These are phyloP conservation scores for Diaporthe longicolla DNA, from an alignment of 2,329 filamentous ascomycete species.

Conservation along the genomic window DNA sequence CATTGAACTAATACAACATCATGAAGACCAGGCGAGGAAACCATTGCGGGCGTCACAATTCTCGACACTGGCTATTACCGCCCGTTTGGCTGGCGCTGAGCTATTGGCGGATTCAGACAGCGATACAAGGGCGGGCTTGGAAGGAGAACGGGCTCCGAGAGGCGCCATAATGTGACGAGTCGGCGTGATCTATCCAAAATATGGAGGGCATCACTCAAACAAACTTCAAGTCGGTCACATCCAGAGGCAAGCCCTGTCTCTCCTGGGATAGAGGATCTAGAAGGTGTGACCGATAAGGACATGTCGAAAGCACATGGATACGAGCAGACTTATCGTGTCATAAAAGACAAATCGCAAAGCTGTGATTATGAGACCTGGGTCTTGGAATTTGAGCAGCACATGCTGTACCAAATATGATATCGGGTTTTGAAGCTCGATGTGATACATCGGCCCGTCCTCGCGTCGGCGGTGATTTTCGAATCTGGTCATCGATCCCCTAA, in stretches of 20 bases:
- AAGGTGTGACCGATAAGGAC: not conserved
- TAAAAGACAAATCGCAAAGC: not conserved
- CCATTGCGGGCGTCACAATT: not conserved
- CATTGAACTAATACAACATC: constrained; percentile 14
- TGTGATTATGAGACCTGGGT: not conserved
- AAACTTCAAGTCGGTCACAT: not conserved
- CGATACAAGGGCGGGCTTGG: not conserved
- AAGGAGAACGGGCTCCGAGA: not conserved
- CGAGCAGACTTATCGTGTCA: not conserved
- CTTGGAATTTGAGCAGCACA: not conserved
- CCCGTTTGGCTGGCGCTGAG: not conserved
- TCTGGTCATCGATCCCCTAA: not conserved
- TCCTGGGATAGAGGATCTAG: not conserved
- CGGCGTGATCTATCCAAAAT: too few relatives aligned
- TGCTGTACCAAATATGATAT: constrained; percentile 2
- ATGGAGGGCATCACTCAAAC: too few relatives aligned
- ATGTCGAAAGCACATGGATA: not conserved
- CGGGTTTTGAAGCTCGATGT: not conserved
- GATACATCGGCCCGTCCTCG: not conserved
- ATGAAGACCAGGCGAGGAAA: not conserved
- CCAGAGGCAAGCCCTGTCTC: not conserved
- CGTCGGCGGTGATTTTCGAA: too few relatives aligned
- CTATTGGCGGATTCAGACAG: not conserved
- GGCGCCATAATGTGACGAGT: not conserved
- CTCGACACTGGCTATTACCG: not conserved